phyloP scores from a whole-genome alignment of 257 asterid species.

The Solanum stenotomum region DNA sequence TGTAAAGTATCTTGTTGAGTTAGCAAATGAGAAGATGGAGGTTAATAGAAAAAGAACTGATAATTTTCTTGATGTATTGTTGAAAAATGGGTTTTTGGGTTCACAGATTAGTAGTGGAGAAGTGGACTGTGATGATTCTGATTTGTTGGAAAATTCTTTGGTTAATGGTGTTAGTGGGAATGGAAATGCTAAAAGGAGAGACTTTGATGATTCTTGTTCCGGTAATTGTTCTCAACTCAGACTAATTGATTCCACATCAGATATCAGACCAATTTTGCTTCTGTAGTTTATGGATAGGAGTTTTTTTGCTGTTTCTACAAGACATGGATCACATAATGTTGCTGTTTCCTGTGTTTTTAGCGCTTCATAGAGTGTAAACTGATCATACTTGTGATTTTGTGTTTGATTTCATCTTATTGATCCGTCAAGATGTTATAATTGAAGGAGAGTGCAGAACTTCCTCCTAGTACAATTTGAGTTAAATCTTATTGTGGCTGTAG shows the following conservation, averaged over 20 bases:
- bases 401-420: no score
- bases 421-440: not conserved
- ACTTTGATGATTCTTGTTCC: conserved; percentile 12
- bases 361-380: not conserved
- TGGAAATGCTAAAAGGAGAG: conserved; percentile 20
- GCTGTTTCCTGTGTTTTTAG: not conserved
- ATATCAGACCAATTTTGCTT: not conserved
- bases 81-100: conserved; percentile 39
- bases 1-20: conserved; percentile 53
- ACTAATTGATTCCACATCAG: not conserved
- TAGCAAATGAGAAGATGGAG: conserved; percentile 87
- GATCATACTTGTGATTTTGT: not conserved
- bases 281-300: not conserved
- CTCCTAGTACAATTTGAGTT: not conserved
- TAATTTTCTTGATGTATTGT: conserved; percentile 34
- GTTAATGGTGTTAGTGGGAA: conserved; percentile 20
- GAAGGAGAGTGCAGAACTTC: not conserved
- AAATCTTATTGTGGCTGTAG: not conserved
- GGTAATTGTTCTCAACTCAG: conserved; percentile 25
- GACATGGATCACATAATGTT: not conserved
- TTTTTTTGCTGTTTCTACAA: not conserved
- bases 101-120: not conserved
- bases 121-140: conserved; percentile 13
- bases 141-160: conserved; percentile 12
- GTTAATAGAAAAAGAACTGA: conserved; percentile 67